Base-by-base conservation (phyloP, 2,329 filamentous ascomycete species). In the Escovopsis sp. region DNA sequence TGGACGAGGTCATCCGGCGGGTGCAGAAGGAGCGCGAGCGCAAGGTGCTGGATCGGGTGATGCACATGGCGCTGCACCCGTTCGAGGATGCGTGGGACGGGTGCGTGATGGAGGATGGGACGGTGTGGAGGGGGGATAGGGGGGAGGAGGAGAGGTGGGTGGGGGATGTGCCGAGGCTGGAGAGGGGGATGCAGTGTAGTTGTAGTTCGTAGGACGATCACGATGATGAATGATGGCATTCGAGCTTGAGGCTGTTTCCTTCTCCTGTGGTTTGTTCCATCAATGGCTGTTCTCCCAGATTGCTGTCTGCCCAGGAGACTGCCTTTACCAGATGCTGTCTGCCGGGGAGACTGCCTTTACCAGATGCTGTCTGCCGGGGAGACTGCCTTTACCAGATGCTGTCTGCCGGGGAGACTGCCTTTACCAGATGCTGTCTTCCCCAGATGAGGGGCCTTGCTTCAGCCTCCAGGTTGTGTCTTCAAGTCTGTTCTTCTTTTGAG, bases 1-100 rank as follows among this genome's bases (percentile, higher is more conserved):
- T 98, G 15, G 88, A 96, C 53, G 90, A 98, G 56, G 56, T 98
- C 12, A 96, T 98, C 45, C 73, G 80, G 31, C 72, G 84, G 9
- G 87, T 96, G 0, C 85, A 96, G 56, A 83, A 83, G 53, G 75
- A 78, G 35, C 74, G 76, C 3, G 87, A 98, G 49, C 68, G 83
- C 37, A 78, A 86, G 8, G 76, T 96, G 26, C 55, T 98, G 31
- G 65, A 72, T 11, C 68, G 78, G 21, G 67, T 90, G 17, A 84
- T 93, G 78, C 72, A 84, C 31, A 80, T 96, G 76, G 73, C 77
- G 3, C 60, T 88, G 28, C 66, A 84, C 48, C 90, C 90, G 0
- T 98, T 94, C 49, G 69, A 84, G 38, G 88, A 96, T 35, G 55
- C 57, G 3, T 90, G 84, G 83, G 64, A 67, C 6, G 66, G 69